Evolutionary conservation across 108 stramenopile genomes (phyloP).

Genomic region (Discostella pseudostelligera): DNA sequence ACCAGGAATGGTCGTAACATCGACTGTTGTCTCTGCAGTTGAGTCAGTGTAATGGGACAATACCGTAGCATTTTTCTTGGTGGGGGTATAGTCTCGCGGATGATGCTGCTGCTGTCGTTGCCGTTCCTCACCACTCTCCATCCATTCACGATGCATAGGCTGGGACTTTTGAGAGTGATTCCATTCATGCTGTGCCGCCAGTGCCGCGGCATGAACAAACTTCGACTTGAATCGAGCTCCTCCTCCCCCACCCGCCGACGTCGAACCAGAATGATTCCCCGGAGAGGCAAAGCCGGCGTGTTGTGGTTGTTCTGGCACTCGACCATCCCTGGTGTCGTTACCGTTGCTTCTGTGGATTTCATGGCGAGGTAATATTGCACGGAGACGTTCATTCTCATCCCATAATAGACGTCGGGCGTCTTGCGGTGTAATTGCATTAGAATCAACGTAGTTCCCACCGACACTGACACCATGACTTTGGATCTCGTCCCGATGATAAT

Average conservation of each 20-base stretch:
- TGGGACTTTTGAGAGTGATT: constrained; percentile 3
- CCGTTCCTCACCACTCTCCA: background rate
- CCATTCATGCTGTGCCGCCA: constrained; percentile 20
- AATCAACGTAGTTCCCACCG: constrained; percentile 2
- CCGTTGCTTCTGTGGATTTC: background rate
- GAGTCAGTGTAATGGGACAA: constrained; percentile 43
- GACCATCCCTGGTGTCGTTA: constrained; percentile 10
- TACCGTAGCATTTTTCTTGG: constrained; percentile 20
- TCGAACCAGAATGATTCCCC: constrained; percentile 31
- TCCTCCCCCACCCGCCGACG: constrained; percentile 8
- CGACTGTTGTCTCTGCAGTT: constrained; percentile 33
- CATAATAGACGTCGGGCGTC: constrained; percentile 33
- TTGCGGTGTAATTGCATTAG: constrained; percentile 19
- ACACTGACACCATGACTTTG: background rate
- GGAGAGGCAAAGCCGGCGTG: constrained; percentile 17
- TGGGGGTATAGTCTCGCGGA: background rate
- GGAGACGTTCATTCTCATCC: constrained; percentile 40
- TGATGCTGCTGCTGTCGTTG: constrained; percentile 2
- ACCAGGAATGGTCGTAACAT: constrained; percentile 17
- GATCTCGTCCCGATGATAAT: no score
- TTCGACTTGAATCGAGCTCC: constrained; percentile 41
- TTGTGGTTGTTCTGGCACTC: background rate
- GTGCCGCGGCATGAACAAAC: constrained; percentile 43
- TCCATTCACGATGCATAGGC: background rate
- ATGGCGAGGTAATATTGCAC: constrained; percentile 19